Evolutionary conservation across 805 yeast genomes (phyloP), one percentile per base, ranked within the genome.

Genomic region (Cyberlindnera meyerae): DNA sequence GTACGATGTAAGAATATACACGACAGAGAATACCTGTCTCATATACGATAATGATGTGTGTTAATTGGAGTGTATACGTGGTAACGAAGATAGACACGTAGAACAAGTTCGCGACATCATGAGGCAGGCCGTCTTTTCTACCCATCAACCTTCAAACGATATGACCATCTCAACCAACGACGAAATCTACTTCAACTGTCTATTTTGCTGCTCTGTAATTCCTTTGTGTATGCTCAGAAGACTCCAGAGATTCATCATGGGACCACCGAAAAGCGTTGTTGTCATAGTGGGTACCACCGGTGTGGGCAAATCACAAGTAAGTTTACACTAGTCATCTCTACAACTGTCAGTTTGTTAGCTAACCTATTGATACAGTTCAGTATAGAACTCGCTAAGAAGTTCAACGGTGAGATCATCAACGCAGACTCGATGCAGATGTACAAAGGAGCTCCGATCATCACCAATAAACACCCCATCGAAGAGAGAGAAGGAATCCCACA

Each of bases 351-450:
- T n/a, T n/a, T n/a, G n/a, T n/a, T n/a, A n/a, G n/a, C n/a, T n/a
- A n/a, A n/a, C n/a, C n/a, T n/a, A n/a, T n/a, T n/a, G n/a, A n/a
- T n/a, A n/a, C 29, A 77, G 70, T 72, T 84, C 42, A 74, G 86
- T 31, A 76, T 87, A 3, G 90, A 87, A 42, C 57, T 93, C 15
- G 96, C 97, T 9, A 69, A 74, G 47, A 70, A 70, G 18, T 71
- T 82, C 35, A 73, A 79, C 53, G 97, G 97, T 15, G 97, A 93
- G 55, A 70, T 93, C 45, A 83, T 93, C 45, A 93, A 93, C 60
- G 96, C 95, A 0, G 98, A 93, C 57, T 87, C 97, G 1, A 89
- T 93, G 97, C 98, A 93, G 60, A 83, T 93, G 68, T 93, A 93
- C 59, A 62, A 66, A 27, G 79, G 75, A 0, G 62, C 77, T 1